Conservation (phyloP, 2,329 filamentous ascomycete species). For the Fusarium transvaalense region DNA sequence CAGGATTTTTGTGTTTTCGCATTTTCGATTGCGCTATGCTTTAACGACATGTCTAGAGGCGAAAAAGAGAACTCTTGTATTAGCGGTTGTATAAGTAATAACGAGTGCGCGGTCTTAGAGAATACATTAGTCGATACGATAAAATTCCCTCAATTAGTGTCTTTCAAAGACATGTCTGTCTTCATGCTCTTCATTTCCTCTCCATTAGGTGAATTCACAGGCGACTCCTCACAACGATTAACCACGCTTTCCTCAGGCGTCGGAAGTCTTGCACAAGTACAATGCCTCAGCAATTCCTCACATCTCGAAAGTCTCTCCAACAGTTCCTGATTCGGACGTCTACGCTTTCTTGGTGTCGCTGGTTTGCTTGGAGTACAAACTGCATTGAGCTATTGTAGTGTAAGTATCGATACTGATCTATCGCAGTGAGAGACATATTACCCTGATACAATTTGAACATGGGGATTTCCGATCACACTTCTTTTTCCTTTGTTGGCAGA, state of each 20-base stretch:
- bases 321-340: constrained; percentile 48
- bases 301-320: constrained; percentile 32
- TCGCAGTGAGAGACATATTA: neutral
- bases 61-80: neutral
- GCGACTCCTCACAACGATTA: constrained; percentile 28
- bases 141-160: neutral
- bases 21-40: constrained; percentile 3
- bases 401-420: neutral
- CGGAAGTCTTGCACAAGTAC: constrained; percentile 40
- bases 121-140: no score
- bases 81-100: no score
- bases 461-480: constrained; percentile 51
- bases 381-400: constrained; percentile 39
- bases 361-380: constrained; percentile 48
- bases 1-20: constrained; percentile 4
- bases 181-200: constrained; percentile 25
- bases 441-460: constrained; percentile 50
- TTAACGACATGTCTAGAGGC: neutral
- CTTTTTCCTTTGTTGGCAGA: constrained; percentile 53
- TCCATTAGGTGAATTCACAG: constrained; percentile 11
- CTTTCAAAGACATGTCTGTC: constrained; percentile 2
- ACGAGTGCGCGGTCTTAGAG: no score
- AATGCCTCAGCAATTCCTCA: constrained; percentile 42
- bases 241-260: constrained; percentile 30
- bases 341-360: constrained; percentile 49